Base-by-base conservation (phyloP, 2,329 filamentous ascomycete species). In the Emmonsia crescens region DNA sequence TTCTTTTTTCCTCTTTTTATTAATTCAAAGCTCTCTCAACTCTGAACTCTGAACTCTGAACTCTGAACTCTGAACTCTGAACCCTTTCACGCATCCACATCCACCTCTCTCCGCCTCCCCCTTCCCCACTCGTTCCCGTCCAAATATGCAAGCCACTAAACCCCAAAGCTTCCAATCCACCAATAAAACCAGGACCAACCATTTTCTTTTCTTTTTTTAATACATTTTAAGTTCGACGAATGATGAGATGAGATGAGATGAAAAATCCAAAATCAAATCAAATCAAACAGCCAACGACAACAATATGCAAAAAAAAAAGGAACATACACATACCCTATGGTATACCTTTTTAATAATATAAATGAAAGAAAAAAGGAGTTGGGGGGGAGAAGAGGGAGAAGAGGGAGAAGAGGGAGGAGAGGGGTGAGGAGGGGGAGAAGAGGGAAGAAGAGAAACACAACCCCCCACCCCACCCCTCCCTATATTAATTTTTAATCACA, bases 71-170 rank as follows among this genome's bases (percentile, higher is more conserved):
- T 10, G 5, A 36, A 36, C 33, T 36, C 33, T 36, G 5, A 36
- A 36, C 57, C 8, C 40, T 33, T 27, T 60, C 59, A 57, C 40
- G 57, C 27, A 14, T 19, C 48, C 54, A 31, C 48, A 27, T 49
- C 54, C 51, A 42, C 54, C 54, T 16, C 14, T 51, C n/a, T 56
- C 57, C 33, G 40, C 58, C 58, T 60, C 48, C 59, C 8, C 14
- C 42, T 10, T 21, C 42, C n/a, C 42, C 42, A n/a, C n/a, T 46
- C n/a, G 1, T 10, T 46, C n/a, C 42, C n/a, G 42, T 10, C 42
- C 19, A 44, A 21, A 46, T 5, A 10, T 46, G 40, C 40, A 21
- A 21, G 10, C 12, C 40, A 42, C 40, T 2, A 6, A 42, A 6
- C 8, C n/a, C n/a, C n/a, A 46, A 21, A 3, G 16, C 8, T 46